A percentile compares a stretch with the other conserved stretches of the same genome.
These are phyloP conservation scores for Podospora didyma DNA, from an alignment of 495 filamentous ascomycete genomes.

Conservation along the genomic window DNA sequence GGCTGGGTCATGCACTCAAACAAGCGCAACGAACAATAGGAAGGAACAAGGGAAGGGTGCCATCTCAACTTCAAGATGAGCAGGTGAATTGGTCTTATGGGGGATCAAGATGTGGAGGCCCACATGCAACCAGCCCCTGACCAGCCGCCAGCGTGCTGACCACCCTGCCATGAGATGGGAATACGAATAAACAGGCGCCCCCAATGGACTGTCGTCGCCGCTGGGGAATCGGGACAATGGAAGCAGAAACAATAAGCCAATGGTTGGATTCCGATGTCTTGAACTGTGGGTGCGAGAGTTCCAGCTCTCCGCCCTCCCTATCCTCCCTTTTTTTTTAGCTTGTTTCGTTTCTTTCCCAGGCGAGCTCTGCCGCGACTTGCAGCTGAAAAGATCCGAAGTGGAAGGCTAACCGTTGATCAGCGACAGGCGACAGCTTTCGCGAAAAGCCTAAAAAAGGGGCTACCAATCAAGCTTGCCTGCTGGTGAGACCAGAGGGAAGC, in stretches of 20 bases:
- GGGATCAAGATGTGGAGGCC: not conserved
- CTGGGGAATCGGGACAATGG: too few species aligned
- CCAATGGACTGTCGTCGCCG: not conserved
- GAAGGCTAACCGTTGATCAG: not conserved
- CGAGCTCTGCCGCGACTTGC: not conserved
- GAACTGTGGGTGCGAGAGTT: not conserved
- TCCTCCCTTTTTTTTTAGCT: slow-evolving; percentile 5
- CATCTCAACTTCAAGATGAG: not conserved
- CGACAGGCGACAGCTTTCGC: too few species aligned
- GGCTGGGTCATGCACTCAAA: not conserved
- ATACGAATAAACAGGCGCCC: not conserved
- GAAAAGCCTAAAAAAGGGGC: too few species aligned
- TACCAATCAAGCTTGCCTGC: too few species aligned
- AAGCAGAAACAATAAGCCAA: not conserved
- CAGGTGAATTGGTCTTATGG: not conserved
- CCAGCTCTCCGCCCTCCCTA: too few species aligned
- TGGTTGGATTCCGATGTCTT: not conserved
- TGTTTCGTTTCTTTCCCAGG: slow-evolving; percentile 8
- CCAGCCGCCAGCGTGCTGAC: not conserved
- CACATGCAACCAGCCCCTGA: not conserved
- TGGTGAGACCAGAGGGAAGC: too few species aligned
- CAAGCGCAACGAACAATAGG: not conserved
- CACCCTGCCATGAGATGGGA: not conserved
- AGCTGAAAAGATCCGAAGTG: not conserved
- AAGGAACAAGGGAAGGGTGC: not conserved